Evolutionary conservation across 2,329 filamentous ascomycete species (phyloP).

Genomic region (Rhynchosporium graminicola): DNA sequence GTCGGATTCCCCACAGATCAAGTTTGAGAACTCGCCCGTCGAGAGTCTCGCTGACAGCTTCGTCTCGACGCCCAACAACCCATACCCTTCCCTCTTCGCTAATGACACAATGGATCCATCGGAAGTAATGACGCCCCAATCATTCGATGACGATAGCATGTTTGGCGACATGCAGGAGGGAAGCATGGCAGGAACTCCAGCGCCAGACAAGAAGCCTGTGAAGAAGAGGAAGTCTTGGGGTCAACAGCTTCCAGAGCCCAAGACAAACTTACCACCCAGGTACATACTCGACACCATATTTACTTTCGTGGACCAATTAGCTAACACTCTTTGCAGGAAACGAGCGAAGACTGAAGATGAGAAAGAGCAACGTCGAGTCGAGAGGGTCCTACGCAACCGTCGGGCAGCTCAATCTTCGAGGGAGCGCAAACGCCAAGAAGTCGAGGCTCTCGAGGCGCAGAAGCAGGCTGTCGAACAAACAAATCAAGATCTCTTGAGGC

Average conservation of each 20-base stretch:
- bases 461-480: constrained; percentile 67
- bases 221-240: constrained; percentile 99
- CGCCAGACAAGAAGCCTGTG: constrained; percentile 65
- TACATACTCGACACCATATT: constrained; percentile 44
- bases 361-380: constrained; percentile 96
- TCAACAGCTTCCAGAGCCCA: constrained; percentile 92
- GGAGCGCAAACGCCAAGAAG: constrained; percentile 65
- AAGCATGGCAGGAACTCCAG: constrained; percentile 35
- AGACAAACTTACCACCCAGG: constrained; percentile 93
- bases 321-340: constrained; percentile 60
- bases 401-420: constrained; percentile 94
- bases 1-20: constrained; percentile 35
- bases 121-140: constrained; percentile 40
- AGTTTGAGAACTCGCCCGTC: constrained; percentile 40
- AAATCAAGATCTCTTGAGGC: constrained; percentile 69
- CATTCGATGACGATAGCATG: constrained; percentile 39
- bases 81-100: constrained; percentile 39
- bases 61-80: constrained; percentile 38
- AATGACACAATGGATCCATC: constrained; percentile 31
- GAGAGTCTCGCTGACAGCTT: constrained; percentile 40
- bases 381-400: constrained; percentile 94
- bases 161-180: constrained; percentile 35
- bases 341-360: constrained; percentile 98
- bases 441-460: constrained; percentile 75
- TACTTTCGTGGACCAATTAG: constrained; percentile 14